Evolutionary conservation across 2,329 filamentous ascomycete genomes (phyloP), one percentile per base, ranked within the genome.

Genomic region (Fusarium brachygibbosum): DNA sequence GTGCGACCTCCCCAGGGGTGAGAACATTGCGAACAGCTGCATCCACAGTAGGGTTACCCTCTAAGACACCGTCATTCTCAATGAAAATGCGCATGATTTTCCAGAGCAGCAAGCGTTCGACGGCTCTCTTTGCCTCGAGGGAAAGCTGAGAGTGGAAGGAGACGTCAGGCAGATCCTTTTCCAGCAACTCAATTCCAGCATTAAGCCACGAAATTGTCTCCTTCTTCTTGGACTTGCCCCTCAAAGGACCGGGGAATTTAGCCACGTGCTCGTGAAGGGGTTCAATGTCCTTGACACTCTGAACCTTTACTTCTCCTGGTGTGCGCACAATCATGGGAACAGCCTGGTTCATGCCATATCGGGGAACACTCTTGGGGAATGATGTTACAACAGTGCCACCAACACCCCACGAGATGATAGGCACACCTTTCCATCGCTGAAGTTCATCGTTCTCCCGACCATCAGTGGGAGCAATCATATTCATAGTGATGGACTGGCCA

Each of bases 191-290:
- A 58, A 98, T 95, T 53, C 91, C 93, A 62, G 86, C 83, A 6
- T 85, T 87, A 44, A 99, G 84, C 96, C 97, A 99, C 3, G 88
- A 80, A 42, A 94, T 73, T 0, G 93, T 87, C 56, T 99, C 95
- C 82, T 98, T 99, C 85, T 99, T 99, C 84, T 97, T 98, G 2
- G 90, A 89, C 77, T 98, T 98, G 40, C 90, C 87, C 78, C 91
- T 94, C 29, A 99, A 82, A 5, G 97, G 96, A 0, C 96, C 96
- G 0, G 96, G 96, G 75, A 98, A 98, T 71, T 90, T 93, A 19
- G 88, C 86, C 49, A 96, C 82, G 4, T 90, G 87, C 34, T 96
- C 93, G 25, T 88, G 83, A 11, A 94, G 82, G 6, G 92, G 89
- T 44, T 93, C 82, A 31, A 93, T 83, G 42, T 94, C 89, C 76